Evolutionary conservation across 1,284 basidiomycete genomes (phyloP), one percentile per base, ranked within the genome.

Genomic region (Ganoderma lingzhi): DNA sequence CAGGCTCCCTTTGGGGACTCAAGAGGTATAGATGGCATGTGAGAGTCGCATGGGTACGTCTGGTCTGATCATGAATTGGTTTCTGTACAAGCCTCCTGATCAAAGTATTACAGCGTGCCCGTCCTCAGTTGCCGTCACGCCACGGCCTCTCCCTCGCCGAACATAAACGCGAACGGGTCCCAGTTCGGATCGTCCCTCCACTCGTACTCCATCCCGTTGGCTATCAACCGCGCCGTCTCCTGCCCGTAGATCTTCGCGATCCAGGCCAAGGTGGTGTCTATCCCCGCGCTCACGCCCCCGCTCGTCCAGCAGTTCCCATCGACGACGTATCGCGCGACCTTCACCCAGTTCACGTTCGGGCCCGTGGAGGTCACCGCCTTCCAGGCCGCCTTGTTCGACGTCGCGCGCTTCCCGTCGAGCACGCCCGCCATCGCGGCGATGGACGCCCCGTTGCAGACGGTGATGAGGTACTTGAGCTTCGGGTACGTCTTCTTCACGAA

Each of bases 371-470:
- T 63, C 37, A 28, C 23, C 12, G 2, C 10, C 55, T 56, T 68
- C 77, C 78, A 84, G 10, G 68, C 63, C 1, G 66, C 65, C 76
- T 86, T 86, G 71, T 84, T 84, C 41, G 83, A 82, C 15, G 84
- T 85, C n/a, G 83, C 84, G 10, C 75, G 76, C 68, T 74, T 78
- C n/a, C 83, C 82, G 61, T 85, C 84, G 14, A 85, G 75, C 4
- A 84, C 73, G 0, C 84, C 84, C 3, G 84, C 79, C 2, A 73
- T 76, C 2, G 83, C 83, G 0, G 79, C 80, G 35, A 84, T 44
- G 19, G 75, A 71, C n/a, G 82, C 80, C 15, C 85, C 85, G 4
- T 81, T 84, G 72, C 85, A 85, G 3, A 84, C 80, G 6, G 83
- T 83, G 68, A 85, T 72, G 30, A 85, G 69, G 71, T 84, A 84